Percentiles rank a stretch among this genome's conserved stretches.
These are phyloP conservation scores for Gaertneriomyces semiglobifer DNA, from an alignment of 192 early-diverging fungal genomes.

Conservation along the genomic window DNA sequence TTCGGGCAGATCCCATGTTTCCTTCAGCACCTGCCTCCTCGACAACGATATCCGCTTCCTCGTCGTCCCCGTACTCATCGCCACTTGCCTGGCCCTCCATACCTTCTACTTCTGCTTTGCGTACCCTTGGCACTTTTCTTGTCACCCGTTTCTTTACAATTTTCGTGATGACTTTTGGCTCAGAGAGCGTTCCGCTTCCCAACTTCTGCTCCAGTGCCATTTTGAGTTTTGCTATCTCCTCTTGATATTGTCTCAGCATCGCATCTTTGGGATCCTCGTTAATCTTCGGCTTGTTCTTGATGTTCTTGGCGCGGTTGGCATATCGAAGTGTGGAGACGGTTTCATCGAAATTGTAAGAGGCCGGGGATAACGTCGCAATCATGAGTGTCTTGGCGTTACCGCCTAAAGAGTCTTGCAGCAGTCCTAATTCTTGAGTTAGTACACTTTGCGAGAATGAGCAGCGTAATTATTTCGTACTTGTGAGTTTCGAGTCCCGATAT, in stretches of 20 bases:
- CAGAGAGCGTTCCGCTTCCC: slow-evolving; percentile 14
- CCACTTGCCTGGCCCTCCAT: too few relatives aligned
- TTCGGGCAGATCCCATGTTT: not conserved
- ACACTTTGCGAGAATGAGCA: not conserved
- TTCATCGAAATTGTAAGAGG: slow-evolving; percentile 62
- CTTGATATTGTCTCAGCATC: slow-evolving; percentile 63
- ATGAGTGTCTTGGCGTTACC: slow-evolving; percentile 66
- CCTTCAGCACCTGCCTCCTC: not conserved
- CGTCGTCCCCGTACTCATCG: slow-evolving; percentile 22
- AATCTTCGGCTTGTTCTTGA: slow-evolving; percentile 65
- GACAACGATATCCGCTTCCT: slow-evolving; percentile 20
- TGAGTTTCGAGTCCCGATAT: slow-evolving; percentile 64
- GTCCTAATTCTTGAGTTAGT: slow-evolving; percentile 32
- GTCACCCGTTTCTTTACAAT: slow-evolving; percentile 49
- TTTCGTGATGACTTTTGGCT: slow-evolving; percentile 37
- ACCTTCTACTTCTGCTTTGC: slow-evolving; percentile 14
- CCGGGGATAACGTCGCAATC: slow-evolving; percentile 61
- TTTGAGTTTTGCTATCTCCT: slow-evolving; percentile 57
- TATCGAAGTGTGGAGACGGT: slow-evolving; percentile 59
- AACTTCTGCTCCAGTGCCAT: slow-evolving; percentile 49
- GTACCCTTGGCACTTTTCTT: slow-evolving; percentile 47
- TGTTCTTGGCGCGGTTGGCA: slow-evolving; percentile 62
- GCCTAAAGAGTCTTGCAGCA: slow-evolving; percentile 63
- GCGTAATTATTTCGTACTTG: slow-evolving; percentile 33
- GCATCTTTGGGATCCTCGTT: slow-evolving; percentile 68